Percentiles rank a stretch among this genome's conserved stretches.
phyloP scores from a whole-genome alignment of 73 alveolate genomes.

The Breviolum minutum region DNA sequence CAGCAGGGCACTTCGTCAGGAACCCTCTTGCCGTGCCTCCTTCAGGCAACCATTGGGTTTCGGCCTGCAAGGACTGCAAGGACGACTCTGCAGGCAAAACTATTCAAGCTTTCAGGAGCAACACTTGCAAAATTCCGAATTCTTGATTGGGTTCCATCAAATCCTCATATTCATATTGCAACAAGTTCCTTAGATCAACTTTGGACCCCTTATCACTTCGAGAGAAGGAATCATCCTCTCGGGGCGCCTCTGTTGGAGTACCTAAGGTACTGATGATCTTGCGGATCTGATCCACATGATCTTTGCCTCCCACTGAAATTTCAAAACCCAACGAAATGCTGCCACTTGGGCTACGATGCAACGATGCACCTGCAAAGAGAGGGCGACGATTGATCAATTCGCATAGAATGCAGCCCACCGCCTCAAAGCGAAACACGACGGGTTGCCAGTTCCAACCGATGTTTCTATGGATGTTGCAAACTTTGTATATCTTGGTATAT shows the following conservation, averaged over 20 bases:
- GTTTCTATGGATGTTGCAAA: too few species aligned
- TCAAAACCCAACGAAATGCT: too few species aligned
- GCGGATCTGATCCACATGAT: constrained; percentile 97
- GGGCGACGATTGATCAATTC: constrained; percentile 97
- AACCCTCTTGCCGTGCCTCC: constrained; percentile 97
- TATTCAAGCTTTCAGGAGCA: neutral
- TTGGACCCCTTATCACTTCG: too few species aligned
- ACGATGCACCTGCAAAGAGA: constrained; percentile 95
- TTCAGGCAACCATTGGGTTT: constrained; percentile 96
- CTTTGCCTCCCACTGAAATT: constrained; percentile 96
- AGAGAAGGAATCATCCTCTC: neutral
- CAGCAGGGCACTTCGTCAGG: constrained; percentile 95
- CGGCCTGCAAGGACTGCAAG: constrained; percentile 37
- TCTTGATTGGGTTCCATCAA: neutral
- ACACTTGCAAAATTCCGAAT: neutral
- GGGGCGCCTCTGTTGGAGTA: constrained; percentile 97
- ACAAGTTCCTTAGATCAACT: neutral
- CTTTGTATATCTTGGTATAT: too few species aligned
- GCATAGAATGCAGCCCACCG: constrained; percentile 97
- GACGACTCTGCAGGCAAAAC: neutral
- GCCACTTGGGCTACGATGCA: neutral
- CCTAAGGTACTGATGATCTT: constrained; percentile 97
- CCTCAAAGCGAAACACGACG: constrained; percentile 1
- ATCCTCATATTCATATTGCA: neutral
- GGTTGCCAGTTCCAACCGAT: too few species aligned